Base-by-base conservation (phyloP, 768 basidiomycete genomes). In the Ephemerocybe angulata region DNA sequence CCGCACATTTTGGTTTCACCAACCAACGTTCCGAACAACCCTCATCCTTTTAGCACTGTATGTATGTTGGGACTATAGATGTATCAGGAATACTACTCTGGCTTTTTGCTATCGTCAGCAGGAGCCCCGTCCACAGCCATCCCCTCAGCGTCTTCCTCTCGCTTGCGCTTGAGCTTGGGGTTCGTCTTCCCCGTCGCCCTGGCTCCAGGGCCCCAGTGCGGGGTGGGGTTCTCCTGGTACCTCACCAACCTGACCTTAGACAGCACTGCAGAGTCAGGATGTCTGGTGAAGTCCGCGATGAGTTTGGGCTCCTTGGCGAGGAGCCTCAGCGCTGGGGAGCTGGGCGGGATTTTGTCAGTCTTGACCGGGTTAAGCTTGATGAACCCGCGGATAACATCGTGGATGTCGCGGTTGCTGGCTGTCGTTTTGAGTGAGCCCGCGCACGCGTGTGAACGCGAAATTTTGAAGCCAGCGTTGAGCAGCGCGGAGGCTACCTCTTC, bases 351-450 rank as follows among this genome's bases (percentile, higher is more conserved):
- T 51, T 93, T 96, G 50, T 88, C 85, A 79, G 85, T 82, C 62
- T 85, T 87, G 25, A 97, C 89, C 0, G 96, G 93, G 62, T 94
- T 77, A 0, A 64, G 70, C 64, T 91, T 88, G 54, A 93, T 81
- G 84, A 87, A 96, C n/a, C 83, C 84, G 4, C 95, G 83, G 65
- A 86, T 87, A 47, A 97, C 73, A 63, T 96, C 94, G 64, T 90
- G 84, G 7, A 98, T 68, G 57, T 86, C 85, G 25, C 72, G 64
- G 30, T 83, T 77, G 2, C 86, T 75, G 2, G 93, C 96, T 19
- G 84, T 80, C 17, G 97, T 97, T 76, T 98, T 98, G 54, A 99
- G 69, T 7, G 93, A 95, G 0, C 97, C 97, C 4, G 92, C 70
- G 19, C 77, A 78, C 1, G 95, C 93, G 70, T 98, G 97, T 0